Evolutionary conservation across 2,329 filamentous ascomycete species (phyloP).

Genomic region (Verticillium zaregamsianum): DNA sequence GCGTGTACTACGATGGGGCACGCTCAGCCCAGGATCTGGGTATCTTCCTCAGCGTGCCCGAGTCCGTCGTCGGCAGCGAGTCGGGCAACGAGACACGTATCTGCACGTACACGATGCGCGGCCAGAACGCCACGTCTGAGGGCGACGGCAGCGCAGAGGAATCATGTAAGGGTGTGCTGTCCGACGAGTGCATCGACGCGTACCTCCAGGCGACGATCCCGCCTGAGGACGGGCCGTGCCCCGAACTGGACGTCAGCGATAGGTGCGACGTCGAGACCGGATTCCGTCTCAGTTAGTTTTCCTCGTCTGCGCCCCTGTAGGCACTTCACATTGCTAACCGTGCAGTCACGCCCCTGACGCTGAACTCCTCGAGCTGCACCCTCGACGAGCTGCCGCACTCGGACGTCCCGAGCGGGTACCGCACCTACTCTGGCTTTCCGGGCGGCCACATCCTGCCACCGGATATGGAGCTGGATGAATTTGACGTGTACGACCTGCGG

Average conservation of each 20-base stretch:
- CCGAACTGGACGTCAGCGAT: background rate
- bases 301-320: no score
- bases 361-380: background rate
- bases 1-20: background rate
- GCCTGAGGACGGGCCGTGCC: background rate
- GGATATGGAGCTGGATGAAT: background rate
- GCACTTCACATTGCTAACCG: background rate
- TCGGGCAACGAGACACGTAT: background rate
- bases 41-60: background rate
- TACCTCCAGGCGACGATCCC: background rate
- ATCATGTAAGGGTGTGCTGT: background rate
- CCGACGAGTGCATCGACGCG: background rate
- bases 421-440: background rate
- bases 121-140: background rate
- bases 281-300: background rate
- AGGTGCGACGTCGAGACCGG: background rate
- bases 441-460: background rate
- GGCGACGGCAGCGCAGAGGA: background rate
- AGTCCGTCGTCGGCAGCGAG: background rate
- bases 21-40: background rate
- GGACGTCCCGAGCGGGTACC: background rate
- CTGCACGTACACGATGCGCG: background rate
- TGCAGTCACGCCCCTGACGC: background rate
- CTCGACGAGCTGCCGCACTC: background rate
- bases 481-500: constrained; percentile 2